These are phyloP conservation scores for Akanthomyces lecanii DNA, from an alignment of 2,329 filamentous ascomycete species.

Conservation along the genomic window DNA sequence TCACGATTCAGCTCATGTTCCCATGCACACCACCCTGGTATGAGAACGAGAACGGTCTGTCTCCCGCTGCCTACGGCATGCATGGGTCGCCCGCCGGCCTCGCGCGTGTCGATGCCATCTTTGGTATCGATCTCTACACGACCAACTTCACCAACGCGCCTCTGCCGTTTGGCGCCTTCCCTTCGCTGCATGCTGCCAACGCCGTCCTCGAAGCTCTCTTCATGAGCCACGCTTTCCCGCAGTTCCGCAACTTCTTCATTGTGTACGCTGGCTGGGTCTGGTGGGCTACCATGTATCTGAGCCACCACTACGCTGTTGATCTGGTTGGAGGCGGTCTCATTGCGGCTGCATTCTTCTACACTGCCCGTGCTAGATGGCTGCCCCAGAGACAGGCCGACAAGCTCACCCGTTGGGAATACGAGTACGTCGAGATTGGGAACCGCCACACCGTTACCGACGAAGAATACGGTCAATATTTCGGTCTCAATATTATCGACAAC, in stretches of 20 bases:
- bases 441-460: slow-evolving; percentile 40
- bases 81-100: slow-evolving; percentile 83
- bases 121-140: slow-evolving; percentile 89
- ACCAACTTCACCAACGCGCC: slow-evolving; percentile 87
- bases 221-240: slow-evolving; percentile 88
- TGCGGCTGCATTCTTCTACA: slow-evolving; percentile 75
- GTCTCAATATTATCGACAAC: slow-evolving; percentile 42
- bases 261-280: slow-evolving; percentile 89
- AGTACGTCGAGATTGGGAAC: slow-evolving; percentile 84
- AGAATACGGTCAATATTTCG: slow-evolving; percentile 44
- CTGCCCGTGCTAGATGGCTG: slow-evolving; percentile 73
- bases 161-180: slow-evolving; percentile 91
- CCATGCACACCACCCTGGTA: slow-evolving; percentile 97
- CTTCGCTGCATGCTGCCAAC: slow-evolving; percentile 84
- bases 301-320: slow-evolving; percentile 94
- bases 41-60: slow-evolving; percentile 85
- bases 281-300: slow-evolving; percentile 98
- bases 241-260: slow-evolving; percentile 73
- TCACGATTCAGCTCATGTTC: slow-evolving; percentile 83
- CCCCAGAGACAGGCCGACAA: slow-evolving; percentile 81
- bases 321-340: slow-evolving; percentile 80
- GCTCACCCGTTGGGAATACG: slow-evolving; percentile 89
- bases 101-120: slow-evolving; percentile 81
- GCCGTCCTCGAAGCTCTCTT: slow-evolving; percentile 87
- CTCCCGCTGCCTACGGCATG: slow-evolving; percentile 90